Percentiles rank a stretch among this genome's conserved stretches.
These are phyloP conservation scores for Hamamelis virginiana DNA, from an alignment of 164 flowering plant genomes.

Conservation along the genomic window DNA sequence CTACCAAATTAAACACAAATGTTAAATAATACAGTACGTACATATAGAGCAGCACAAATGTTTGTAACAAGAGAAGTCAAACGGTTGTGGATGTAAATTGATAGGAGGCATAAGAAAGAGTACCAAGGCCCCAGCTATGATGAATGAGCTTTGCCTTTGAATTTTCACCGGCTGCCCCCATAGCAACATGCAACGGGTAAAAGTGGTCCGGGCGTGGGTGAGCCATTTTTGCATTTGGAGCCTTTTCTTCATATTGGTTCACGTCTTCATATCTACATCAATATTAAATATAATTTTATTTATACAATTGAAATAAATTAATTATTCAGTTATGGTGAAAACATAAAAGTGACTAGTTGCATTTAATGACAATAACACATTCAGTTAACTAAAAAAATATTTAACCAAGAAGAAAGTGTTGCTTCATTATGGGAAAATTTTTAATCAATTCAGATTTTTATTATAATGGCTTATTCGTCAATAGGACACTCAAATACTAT, in stretches of 20 bases:
- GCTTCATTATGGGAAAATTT: no score
- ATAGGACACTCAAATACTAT: no score
- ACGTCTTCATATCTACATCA: conserved; percentile 60
- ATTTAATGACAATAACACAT: no score
- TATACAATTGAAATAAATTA: background rate
- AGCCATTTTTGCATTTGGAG: conserved; percentile 59
- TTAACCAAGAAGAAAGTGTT: no score
- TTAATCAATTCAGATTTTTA: no score
- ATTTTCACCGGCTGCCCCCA: conserved; percentile 65
- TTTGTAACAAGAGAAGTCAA: no score
- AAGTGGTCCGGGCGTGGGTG: conserved; percentile 85
- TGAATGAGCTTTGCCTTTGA: conserved; percentile 70
- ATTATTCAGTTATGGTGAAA: background rate
- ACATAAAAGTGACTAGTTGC: background rate
- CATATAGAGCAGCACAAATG: no score
- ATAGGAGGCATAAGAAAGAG: conserved; percentile 78
- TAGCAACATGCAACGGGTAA: conserved; percentile 76
- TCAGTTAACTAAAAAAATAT: no score
- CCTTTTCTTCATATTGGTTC: conserved; percentile 51
- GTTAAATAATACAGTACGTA: no score
- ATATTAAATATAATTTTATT: background rate
- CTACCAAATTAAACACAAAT: no score
- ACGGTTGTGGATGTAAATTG: conserved; percentile 31
- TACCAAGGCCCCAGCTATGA: conserved; percentile 51
- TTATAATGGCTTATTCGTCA: no score